phyloP scores from a whole-genome alignment of 208 protist genomes.

The Crithidia mellificae region DNA sequence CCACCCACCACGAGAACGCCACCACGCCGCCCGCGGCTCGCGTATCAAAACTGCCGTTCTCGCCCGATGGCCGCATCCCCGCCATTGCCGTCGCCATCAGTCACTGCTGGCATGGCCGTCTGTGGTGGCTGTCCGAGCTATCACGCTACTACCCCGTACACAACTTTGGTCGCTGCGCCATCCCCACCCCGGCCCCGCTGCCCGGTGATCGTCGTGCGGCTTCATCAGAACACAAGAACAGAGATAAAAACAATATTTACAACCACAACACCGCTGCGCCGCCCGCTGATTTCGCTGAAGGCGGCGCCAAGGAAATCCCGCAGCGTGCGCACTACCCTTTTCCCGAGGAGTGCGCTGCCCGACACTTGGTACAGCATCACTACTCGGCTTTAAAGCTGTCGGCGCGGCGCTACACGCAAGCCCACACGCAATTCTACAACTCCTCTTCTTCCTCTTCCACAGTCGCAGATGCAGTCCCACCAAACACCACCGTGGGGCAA shows the following conservation, averaged over 20 bases:
- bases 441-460: too few species aligned
- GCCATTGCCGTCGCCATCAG: slow-evolving; percentile 37
- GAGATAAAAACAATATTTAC: too few species aligned
- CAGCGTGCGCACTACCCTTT: slow-evolving; percentile 9
- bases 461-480: too few species aligned
- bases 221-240: too few species aligned
- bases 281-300: too few species aligned
- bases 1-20: too few species aligned
- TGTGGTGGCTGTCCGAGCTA: slow-evolving; percentile 28
- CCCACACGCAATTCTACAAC: too few species aligned
- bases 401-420: too few species aligned
- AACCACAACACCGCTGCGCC: too few species aligned
- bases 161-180: slow-evolving; percentile 39
- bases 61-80: slow-evolving; percentile 12
- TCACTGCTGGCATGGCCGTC: slow-evolving; percentile 25
- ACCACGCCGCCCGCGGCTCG: too few species aligned
- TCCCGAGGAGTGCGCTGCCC: not conserved
- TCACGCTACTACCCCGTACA: slow-evolving; percentile 47
- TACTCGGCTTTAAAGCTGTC: not conserved
- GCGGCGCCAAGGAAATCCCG: slow-evolving; percentile 2
- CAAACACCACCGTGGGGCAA: not conserved
- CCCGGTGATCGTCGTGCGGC: slow-evolving; percentile 13
- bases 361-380: not conserved
- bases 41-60: not conserved
- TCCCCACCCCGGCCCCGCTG: slow-evolving; percentile 11